Base-by-base conservation (phyloP, 306 rosid genomes). In the Cucurbita moschata region DNA sequence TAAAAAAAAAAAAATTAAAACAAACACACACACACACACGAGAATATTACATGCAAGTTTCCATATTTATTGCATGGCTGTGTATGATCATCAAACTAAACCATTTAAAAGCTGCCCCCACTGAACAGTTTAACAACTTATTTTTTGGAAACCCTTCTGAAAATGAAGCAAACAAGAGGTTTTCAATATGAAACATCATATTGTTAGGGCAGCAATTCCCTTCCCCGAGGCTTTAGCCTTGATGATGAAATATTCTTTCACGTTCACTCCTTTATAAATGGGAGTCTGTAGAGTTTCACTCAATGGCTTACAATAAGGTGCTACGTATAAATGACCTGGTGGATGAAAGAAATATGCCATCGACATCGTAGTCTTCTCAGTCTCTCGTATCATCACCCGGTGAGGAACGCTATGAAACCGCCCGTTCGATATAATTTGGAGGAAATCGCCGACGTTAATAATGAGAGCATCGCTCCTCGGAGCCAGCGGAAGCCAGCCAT, bases 361-460 rank as follows among this genome's bases (percentile, higher is more conserved):
- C 0, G 91, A 81, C 44, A 78, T 1, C 0, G 86, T 81, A 13
- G 83, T 86, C 16, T 35, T 72, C 23, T n/a, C 49, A 39, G 78
- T 53, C 23, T 76, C 12, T 54, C 75, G 79, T 38, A 85, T 86
- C 10, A 78, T 72, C 49, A 75, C 94, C 35, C 86, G 87, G 47
- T 86, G 94, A 67, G 70, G 0, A 0, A 51, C 42, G 38, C 80
- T 86, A 69, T 52, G 77, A 78, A 77, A 79, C 7, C 8, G 75
- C 12, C 84, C 89, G 15, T 86, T 85, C 15, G 87, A 77, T 16
- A 85, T 35, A 11, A 85, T 72, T 26, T 86, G 87, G 79, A 85
- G 78, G 11, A 86, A 47, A 59, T 86, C 94, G 9, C 88, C 95
- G 0, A 76, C 55, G 16, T 83, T 86, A 30, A 88, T 79, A 1